Evolutionary conservation across 495 filamentous ascomycete genomes (phyloP).

Genomic region (Cercophora sp.): DNA sequence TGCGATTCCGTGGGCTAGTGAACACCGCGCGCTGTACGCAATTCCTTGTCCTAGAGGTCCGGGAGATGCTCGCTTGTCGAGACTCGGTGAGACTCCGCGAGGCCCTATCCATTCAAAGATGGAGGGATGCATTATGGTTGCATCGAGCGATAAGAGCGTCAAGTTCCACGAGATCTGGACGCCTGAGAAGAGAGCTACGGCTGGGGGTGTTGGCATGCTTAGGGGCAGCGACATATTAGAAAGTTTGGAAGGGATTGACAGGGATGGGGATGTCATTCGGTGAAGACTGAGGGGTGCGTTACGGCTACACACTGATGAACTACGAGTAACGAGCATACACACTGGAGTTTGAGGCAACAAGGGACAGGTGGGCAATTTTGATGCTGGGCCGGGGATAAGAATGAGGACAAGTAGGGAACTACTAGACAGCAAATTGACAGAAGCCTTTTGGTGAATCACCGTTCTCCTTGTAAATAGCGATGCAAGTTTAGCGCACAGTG

Average conservation of each 20-base stretch:
- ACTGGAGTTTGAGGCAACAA: neutral
- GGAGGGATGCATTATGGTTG: constrained; percentile 92
- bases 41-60: constrained; percentile 64
- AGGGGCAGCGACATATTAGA: constrained; percentile 89
- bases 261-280: constrained; percentile 60
- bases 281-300: too few relatives aligned
- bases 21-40: constrained; percentile 74
- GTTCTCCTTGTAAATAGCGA: neutral
- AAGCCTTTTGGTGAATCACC: neutral
- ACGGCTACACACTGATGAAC: too few relatives aligned
- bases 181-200: constrained; percentile 53
- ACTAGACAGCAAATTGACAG: constrained; percentile 3
- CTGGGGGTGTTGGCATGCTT: constrained; percentile 60
- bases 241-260: constrained; percentile 77
- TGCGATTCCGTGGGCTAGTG: constrained; percentile 81
- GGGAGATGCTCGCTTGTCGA: constrained; percentile 15
- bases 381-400: neutral
- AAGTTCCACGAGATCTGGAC: constrained; percentile 96
- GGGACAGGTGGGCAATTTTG: neutral
- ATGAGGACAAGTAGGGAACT: neutral
- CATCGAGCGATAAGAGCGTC: constrained; percentile 88
- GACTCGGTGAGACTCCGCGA: constrained; percentile 3
- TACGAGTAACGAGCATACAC: too few relatives aligned
- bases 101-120: constrained; percentile 53
- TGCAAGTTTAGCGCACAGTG: neutral